These are phyloP conservation scores for Cladosporium austrohemisphaericum DNA, from an alignment of 2,329 filamentous ascomycete species.

Conservation along the genomic window DNA sequence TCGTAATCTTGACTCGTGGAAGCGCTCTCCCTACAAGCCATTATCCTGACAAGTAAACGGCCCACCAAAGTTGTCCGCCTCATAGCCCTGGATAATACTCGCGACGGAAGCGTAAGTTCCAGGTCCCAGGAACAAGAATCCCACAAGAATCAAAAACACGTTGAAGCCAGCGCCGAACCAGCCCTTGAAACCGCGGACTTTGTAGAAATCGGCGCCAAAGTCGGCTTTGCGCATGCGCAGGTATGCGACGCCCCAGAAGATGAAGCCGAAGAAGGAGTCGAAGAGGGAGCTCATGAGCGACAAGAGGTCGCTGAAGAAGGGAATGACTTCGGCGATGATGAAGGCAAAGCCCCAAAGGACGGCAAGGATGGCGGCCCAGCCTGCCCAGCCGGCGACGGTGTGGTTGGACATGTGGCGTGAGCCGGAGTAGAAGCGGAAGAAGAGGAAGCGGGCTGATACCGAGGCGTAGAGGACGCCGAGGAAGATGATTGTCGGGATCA, in stretches of 20 bases:
- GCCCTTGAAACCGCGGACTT: constrained; percentile 51
- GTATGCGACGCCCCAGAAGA: constrained; percentile 86
- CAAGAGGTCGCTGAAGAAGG: constrained; percentile 78
- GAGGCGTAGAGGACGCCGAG: constrained; percentile 86
- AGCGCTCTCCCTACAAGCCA: too few relatives aligned
- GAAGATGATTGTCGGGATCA: constrained; percentile 93
- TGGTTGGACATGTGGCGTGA: constrained; percentile 76
- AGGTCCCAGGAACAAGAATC: constrained; percentile 74
- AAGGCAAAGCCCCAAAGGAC: constrained; percentile 82
- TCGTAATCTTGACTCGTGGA: too few relatives aligned
- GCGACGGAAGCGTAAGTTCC: constrained; percentile 75
- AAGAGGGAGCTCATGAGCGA: constrained; percentile 83
- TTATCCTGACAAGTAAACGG: constrained; percentile 73
- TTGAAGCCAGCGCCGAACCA: constrained; percentile 63
- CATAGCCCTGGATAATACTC: constrained; percentile 71
- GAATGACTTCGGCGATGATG: constrained; percentile 87
- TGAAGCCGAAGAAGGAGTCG: constrained; percentile 91
- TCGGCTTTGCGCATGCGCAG: constrained; percentile 70
- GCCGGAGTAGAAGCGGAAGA: constrained; percentile 81
- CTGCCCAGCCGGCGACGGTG: constrained; percentile 74
- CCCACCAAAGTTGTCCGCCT: constrained; percentile 59
- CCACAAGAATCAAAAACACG: constrained; percentile 66
- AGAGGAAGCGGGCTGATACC: constrained; percentile 83
- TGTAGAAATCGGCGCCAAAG: constrained; percentile 52
- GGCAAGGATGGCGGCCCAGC: constrained; percentile 73